phyloP scores from a whole-genome alignment of 2,329 filamentous ascomycete species.

The Cercospora beticola region DNA sequence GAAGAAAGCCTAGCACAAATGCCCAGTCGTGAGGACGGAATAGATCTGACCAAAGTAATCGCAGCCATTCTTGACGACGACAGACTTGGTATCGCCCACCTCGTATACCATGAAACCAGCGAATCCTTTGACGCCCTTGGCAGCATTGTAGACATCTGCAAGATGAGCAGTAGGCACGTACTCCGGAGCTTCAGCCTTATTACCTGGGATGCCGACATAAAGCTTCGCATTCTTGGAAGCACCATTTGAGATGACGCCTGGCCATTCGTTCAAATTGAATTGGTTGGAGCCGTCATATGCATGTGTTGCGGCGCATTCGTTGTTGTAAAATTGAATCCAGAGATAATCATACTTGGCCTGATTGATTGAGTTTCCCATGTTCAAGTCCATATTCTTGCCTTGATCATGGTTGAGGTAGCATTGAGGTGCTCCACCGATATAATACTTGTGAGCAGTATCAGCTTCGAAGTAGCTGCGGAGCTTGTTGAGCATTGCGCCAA shows the following conservation, averaged over 20 bases:
- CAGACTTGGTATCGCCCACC: constrained; percentile 40
- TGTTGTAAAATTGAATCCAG: constrained; percentile 47
- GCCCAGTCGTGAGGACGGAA: neutral
- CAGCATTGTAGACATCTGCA: constrained; percentile 42
- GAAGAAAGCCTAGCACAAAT: neutral
- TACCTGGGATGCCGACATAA: constrained; percentile 49
- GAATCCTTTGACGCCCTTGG: constrained; percentile 44
- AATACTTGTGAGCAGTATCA: constrained; percentile 41
- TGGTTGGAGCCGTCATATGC: constrained; percentile 30
- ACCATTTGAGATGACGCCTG: constrained; percentile 10
- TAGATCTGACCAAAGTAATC: constrained; percentile 3
- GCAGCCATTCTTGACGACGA: neutral
- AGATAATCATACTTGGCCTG: constrained; percentile 43
- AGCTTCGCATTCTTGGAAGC: constrained; percentile 46
- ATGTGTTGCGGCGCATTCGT: constrained; percentile 26
- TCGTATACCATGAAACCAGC: constrained; percentile 61
- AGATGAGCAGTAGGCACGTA: constrained; percentile 51
- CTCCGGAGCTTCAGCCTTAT: constrained; percentile 29
- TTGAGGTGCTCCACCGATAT: constrained; percentile 49
- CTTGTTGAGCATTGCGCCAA: constrained; percentile 36
- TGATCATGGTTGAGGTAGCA: constrained; percentile 38
- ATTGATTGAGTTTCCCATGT: constrained; percentile 39
- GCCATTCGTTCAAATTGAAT: constrained; percentile 46
- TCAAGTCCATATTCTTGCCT: constrained; percentile 33
- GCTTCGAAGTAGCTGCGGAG: constrained; percentile 42